Percentiles rank a stretch among this genome's conserved stretches.
Conservation (phyloP, 1,284 basidiomycete species). For the Violaceomyces palustris region DNA sequence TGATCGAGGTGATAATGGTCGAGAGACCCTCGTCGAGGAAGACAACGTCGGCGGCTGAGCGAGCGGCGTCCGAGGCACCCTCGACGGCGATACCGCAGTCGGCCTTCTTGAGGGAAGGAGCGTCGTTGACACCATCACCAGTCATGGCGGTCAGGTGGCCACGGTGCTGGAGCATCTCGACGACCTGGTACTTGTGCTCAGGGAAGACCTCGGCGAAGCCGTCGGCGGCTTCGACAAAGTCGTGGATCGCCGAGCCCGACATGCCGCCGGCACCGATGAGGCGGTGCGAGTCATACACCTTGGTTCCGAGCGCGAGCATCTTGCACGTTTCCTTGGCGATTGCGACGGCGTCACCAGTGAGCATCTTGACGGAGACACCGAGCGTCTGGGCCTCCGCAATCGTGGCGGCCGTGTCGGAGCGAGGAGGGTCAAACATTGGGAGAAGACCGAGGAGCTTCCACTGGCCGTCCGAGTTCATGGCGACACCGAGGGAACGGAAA, state of each 20-base stretch:
- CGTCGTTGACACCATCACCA: slow-evolving; percentile 55
- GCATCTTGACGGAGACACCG: slow-evolving; percentile 61
- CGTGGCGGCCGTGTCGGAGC: slow-evolving; percentile 59
- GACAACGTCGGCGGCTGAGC: slow-evolving; percentile 58
- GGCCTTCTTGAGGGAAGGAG: slow-evolving; percentile 58
- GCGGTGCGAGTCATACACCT: slow-evolving; percentile 60
- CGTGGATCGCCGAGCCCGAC: slow-evolving; percentile 59
- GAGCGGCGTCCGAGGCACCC: slow-evolving; percentile 58
- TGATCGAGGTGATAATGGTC: slow-evolving; percentile 60
- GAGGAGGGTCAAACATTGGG: slow-evolving; percentile 59
- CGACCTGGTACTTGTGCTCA: slow-evolving; percentile 60
- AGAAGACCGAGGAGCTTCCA: slow-evolving; percentile 59
- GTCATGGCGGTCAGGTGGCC: slow-evolving; percentile 61
- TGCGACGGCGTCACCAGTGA: slow-evolving; percentile 61
- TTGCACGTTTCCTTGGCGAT: slow-evolving; percentile 61
- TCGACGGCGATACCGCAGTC: slow-evolving; percentile 59
- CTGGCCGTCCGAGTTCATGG: slow-evolving; percentile 57
- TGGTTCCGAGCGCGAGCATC: slow-evolving; percentile 57
- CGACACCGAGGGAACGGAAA: slow-evolving; percentile 60
- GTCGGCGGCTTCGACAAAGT: slow-evolving; percentile 60
- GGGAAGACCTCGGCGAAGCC: slow-evolving; percentile 62
- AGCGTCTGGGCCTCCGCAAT: slow-evolving; percentile 59
- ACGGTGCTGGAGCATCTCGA: slow-evolving; percentile 59
- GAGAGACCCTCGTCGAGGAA: slow-evolving; percentile 58
- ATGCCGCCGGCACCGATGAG: slow-evolving; percentile 59